phyloP scores from a whole-genome alignment of 2,329 filamentous ascomycete genomes.

The Ophiobolus disseminans region DNA sequence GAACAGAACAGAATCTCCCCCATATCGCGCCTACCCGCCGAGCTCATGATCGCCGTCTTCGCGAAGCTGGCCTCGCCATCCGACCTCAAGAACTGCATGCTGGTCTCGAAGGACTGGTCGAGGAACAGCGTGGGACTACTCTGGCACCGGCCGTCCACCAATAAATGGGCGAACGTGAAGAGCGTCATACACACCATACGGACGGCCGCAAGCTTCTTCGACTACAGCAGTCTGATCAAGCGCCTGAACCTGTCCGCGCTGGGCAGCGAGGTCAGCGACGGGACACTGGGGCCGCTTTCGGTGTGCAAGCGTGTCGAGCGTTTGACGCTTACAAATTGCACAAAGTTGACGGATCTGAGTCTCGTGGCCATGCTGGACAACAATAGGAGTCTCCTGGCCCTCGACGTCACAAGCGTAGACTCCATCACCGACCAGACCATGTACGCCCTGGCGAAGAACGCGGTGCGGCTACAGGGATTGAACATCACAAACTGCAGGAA shows the following conservation, averaged over 20 bases:
- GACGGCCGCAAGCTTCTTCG: constrained; percentile 78
- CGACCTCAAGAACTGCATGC: constrained; percentile 87
- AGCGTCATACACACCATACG: constrained; percentile 81
- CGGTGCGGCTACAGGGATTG: constrained; percentile 83
- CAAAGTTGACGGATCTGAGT: constrained; percentile 81
- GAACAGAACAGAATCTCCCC: constrained; percentile 76
- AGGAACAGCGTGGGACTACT: constrained; percentile 89
- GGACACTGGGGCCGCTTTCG: constrained; percentile 80
- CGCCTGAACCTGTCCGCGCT: constrained; percentile 87
- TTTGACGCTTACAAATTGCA: constrained; percentile 89
- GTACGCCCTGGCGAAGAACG: constrained; percentile 78
- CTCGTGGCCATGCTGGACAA: constrained; percentile 79
- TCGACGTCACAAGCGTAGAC: constrained; percentile 85
- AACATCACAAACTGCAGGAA: constrained; percentile 88
- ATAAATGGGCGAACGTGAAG: constrained; percentile 80
- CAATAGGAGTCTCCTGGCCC: constrained; percentile 80
- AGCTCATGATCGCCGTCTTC: constrained; percentile 94
- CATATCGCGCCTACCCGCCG: constrained; percentile 84
- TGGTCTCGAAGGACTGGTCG: constrained; percentile 94
- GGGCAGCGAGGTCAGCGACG: constrained; percentile 80
- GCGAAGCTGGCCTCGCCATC: constrained; percentile 76
- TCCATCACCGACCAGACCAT: constrained; percentile 84
- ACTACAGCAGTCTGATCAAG: constrained; percentile 89
- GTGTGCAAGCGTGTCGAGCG: constrained; percentile 91
- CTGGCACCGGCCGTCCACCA: constrained; percentile 93